Evolutionary conservation across 331 rosid genomes (phyloP).

Genomic region (Malus hybrid): DNA sequence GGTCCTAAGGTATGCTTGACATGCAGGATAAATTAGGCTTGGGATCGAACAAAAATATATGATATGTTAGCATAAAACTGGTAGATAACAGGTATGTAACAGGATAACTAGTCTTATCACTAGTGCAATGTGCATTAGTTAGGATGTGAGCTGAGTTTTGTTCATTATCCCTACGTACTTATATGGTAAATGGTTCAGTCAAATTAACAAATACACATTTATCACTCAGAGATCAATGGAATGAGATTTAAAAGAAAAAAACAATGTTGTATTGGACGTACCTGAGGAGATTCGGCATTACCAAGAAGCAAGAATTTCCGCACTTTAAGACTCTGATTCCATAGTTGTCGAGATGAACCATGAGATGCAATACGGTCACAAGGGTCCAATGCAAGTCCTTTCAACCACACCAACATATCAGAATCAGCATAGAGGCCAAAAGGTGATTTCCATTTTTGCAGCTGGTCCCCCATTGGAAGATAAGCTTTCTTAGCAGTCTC

Average conservation of each 20-base stretch:
- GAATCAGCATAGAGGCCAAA: not conserved
- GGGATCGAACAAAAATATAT: not conserved
- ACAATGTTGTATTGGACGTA: not conserved
- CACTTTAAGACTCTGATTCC: constrained; percentile 5
- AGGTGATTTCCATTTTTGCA: not conserved
- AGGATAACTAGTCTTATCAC: not conserved
- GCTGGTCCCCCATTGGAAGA: not conserved
- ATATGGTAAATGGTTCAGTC: not conserved
- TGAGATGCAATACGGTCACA: not conserved
- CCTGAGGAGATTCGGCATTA: constrained; percentile 8
- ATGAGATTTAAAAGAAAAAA: not conserved
- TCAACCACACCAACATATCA: constrained; percentile 10
- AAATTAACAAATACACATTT: not conserved
- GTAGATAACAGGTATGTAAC: not conserved
- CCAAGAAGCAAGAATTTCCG: not conserved
- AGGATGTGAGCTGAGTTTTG: not conserved
- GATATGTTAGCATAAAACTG: not conserved
- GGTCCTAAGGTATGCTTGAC: not conserved
- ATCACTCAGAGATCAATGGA: not conserved
- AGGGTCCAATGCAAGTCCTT: constrained; percentile 14
- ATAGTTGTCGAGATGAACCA: not conserved
- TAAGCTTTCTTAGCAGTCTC: not conserved
- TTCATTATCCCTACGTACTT: not conserved
- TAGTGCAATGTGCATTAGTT: not conserved
- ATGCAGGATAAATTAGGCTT: not conserved